Evolutionary conservation across 2,329 filamentous ascomycete species (phyloP), one percentile per base, ranked within the genome.

Genomic region (Calcarisporium arbuscula): DNA sequence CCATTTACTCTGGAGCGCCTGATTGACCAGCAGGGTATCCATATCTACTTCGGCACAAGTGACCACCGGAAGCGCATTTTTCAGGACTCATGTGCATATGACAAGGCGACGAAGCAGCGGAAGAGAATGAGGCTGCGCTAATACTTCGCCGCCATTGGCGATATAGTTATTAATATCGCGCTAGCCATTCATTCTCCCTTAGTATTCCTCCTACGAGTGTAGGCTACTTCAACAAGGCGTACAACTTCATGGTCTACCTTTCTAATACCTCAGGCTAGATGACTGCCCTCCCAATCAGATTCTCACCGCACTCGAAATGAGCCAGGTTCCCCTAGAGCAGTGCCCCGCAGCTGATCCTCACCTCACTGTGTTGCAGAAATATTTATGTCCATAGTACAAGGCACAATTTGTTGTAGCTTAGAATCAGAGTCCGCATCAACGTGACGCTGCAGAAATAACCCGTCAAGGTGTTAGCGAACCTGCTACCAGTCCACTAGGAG

Each of bases 361-460:
- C n/a, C 22, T 25, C n/a, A 25, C n/a, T 25, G n/a, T 25, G n/a
- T 25, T 25, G n/a, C n/a, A 25, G n/a, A 25, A 25, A n/a, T n/a
- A 25, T 25, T 9, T 25, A 25, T 9, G n/a, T 8, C 22, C n/a
- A 25, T 25, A 25, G 9, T n/a, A 9, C n/a, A 25, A 9, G 8
- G n/a, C n/a, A 25, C 9, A n/a, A 25, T n/a, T n/a, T n/a, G n/a
- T n/a, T n/a, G n/a, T n/a, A n/a, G n/a, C n/a, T n/a, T n/a, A n/a
- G n/a, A n/a, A n/a, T n/a, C n/a, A n/a, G n/a, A n/a, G n/a, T n/a
- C n/a, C n/a, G n/a, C n/a, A n/a, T n/a, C n/a, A n/a, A n/a, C n/a
- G n/a, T 25, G 8, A 9, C 8, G 22, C 8, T 25, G n/a, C n/a
- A 25, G 22, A 25, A 25, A 25, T 9, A 25, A 25, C 22, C 8